phyloP scores from a whole-genome alignment of 768 basidiomycete species.

The Vararia minispora region DNA sequence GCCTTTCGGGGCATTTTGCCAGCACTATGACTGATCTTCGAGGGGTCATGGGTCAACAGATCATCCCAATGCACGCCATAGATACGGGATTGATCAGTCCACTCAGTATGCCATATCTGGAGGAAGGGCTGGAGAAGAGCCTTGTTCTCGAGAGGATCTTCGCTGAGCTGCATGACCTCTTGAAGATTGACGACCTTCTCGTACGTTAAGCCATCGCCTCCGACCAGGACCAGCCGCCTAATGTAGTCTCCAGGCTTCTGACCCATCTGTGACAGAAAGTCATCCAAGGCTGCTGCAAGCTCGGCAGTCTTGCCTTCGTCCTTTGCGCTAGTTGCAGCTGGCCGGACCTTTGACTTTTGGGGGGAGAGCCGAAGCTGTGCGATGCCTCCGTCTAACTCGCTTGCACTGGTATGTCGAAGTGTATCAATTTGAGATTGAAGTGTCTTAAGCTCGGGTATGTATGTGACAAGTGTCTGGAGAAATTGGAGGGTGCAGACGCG shows the following conservation, averaged over 20 bases:
- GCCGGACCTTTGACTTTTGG: constrained; percentile 15
- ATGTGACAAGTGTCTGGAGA: too few relatives aligned
- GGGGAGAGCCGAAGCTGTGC: constrained; percentile 9
- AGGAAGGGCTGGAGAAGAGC: constrained; percentile 8
- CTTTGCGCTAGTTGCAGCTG: constrained; percentile 19
- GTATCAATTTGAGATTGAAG: too few relatives aligned
- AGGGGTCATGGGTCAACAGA: constrained; percentile 16
- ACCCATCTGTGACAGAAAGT: constrained; percentile 25
- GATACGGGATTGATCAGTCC: constrained; percentile 5
- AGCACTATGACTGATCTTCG: constrained; percentile 22
- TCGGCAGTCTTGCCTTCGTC: constrained; percentile 21
- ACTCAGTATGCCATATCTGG: constrained; percentile 8
- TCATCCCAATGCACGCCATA: constrained; percentile 23
- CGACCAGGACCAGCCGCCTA: constrained; percentile 17
- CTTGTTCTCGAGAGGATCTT: neutral
- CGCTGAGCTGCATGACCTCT: constrained; percentile 5
- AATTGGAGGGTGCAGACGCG: too few relatives aligned
- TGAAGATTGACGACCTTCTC: constrained; percentile 17
- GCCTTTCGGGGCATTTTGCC: constrained; percentile 17
- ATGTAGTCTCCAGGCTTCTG: constrained; percentile 16
- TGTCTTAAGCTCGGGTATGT: too few relatives aligned
- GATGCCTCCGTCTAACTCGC: too few relatives aligned
- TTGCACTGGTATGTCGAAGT: too few relatives aligned
- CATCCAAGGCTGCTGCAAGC: constrained; percentile 21
- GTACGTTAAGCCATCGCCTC: constrained; percentile 27